Base-by-base conservation (phyloP, 2,329 filamentous ascomycete genomes). In the Venturia effusa region DNA sequence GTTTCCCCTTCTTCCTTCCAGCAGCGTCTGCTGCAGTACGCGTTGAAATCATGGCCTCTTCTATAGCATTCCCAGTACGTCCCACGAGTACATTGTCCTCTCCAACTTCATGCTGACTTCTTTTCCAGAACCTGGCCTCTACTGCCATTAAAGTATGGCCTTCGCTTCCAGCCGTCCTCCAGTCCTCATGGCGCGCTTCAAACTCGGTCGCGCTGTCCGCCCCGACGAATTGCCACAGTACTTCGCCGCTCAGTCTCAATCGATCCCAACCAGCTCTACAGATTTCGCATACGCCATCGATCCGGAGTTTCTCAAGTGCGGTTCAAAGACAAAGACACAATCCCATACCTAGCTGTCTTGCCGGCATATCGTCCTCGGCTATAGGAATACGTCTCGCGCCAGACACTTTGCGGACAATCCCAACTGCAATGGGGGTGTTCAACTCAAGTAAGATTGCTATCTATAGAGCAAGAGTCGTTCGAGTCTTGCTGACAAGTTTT, bases 41-140 rank as follows among this genome's bases (percentile, higher is more conserved):
- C 1, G 10, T 13, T 13, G 13, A 34, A 57, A 57, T 34, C 51
- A 57, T 57, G 51, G 51, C 51, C 19, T 57, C 51, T 34, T 55
- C 27, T 22, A 34, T 57, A n/a, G 51, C 30, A 57, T 30, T 57
- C 34, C 51, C 51, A 34, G 51, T 57, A 57, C 51, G 30, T 57
- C 34, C 51, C 51, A 57, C 27, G 15, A 32, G 3, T 57, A 57
- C 27, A 34, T 57, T 17, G 27, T 30, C 51, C 15, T 15, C 15
- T 13, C 30, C 4, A 17, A 6, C 51, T n/a, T 17, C 30, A 57
- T 19, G 34, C 51, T 57, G 51, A 57, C 51, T 57, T n/a, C 48
- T 34, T 34, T 13, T 7, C 51, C 67, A 84, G 81, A 79, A 77
- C 66, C 71, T 81, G 61, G 73, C 73, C 57, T 71, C 72, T 64